A percentile compares a stretch with the other conserved stretches of the same genome.
phyloP scores from a whole-genome alignment of 1,284 basidiomycete species.

The Ganoderma sinense region DNA sequence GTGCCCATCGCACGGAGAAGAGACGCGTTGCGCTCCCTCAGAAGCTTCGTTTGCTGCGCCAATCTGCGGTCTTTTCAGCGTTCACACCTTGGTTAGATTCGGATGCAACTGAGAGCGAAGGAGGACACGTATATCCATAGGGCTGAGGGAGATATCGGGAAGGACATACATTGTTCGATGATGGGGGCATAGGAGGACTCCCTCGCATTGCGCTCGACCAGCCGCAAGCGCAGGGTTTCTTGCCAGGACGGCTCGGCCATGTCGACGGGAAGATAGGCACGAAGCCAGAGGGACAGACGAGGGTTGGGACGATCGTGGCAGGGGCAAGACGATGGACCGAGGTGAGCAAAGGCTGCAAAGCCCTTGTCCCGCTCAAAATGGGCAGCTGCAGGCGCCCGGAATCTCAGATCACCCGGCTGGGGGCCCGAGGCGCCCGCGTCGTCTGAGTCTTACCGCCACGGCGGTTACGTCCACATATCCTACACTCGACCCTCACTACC shows the following conservation, averaged over 20 bases:
- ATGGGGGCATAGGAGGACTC: slow-evolving; percentile 82
- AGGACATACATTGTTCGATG: slow-evolving; percentile 85
- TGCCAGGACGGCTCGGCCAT: slow-evolving; percentile 88
- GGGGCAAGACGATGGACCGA: slow-evolving; percentile 14
- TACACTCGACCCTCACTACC: slow-evolving; percentile 26
- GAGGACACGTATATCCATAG: slow-evolving; percentile 15
- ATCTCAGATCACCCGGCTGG: slow-evolving; percentile 31
- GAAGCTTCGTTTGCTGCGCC: slow-evolving; percentile 86
- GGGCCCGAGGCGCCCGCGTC: slow-evolving; percentile 27
- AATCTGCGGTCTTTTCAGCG: slow-evolving; percentile 80
- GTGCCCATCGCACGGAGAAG: slow-evolving; percentile 81
- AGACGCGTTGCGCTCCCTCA: slow-evolving; percentile 90
- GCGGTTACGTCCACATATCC: slow-evolving; percentile 30
- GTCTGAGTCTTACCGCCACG: slow-evolving; percentile 14
- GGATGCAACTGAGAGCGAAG: slow-evolving; percentile 19
- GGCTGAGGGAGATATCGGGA: slow-evolving; percentile 17
- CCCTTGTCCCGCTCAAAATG: slow-evolving; percentile 21
- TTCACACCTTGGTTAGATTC: slow-evolving; percentile 32
- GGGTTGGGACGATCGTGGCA: slow-evolving; percentile 30
- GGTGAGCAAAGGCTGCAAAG: slow-evolving; percentile 12
- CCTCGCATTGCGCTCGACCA: slow-evolving; percentile 79
- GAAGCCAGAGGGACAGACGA: slow-evolving; percentile 27
- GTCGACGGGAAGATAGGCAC: slow-evolving; percentile 21
- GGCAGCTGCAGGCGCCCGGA: slow-evolving; percentile 2
- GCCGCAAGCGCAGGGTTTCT: slow-evolving; percentile 76